Evolutionary conservation across 1,284 basidiomycete species (phyloP).

Genomic region (Fistulina hepatica): DNA sequence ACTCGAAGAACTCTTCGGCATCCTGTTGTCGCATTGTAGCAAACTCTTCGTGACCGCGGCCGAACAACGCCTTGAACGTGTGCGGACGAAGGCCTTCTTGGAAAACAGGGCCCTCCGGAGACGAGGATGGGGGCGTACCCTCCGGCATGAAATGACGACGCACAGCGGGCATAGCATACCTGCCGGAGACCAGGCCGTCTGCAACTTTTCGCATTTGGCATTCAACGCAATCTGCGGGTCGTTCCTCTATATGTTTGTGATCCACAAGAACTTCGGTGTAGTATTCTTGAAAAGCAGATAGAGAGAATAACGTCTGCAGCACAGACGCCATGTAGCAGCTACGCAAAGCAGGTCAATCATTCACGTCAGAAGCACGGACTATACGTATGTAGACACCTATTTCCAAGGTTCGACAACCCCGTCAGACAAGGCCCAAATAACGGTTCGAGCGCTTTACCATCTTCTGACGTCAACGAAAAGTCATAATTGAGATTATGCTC

Average conservation of each 20-base stretch:
- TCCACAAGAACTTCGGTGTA: constrained; percentile 47
- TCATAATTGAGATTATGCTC: constrained; percentile 95
- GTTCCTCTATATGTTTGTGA: constrained; percentile 44
- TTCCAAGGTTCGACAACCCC: constrained; percentile 88
- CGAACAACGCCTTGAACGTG: constrained; percentile 84
- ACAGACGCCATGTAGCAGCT: constrained; percentile 98
- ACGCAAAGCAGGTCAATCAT: background rate
- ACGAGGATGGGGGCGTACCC: background rate
- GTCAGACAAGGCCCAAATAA: constrained; percentile 85
- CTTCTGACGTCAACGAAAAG: constrained; percentile 87
- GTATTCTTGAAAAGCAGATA: constrained; percentile 67
- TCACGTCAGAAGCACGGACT: background rate
- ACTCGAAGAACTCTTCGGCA: constrained; percentile 88
- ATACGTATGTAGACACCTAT: constrained; percentile 44
- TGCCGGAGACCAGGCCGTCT: constrained; percentile 87
- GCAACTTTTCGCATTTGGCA: constrained; percentile 93
- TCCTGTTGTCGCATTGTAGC: constrained; percentile 97
- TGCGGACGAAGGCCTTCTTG: constrained; percentile 81
- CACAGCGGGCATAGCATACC: constrained; percentile 71
- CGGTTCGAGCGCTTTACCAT: constrained; percentile 81
- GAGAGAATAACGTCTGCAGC: constrained; percentile 78
- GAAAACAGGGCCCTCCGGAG: constrained; percentile 44
- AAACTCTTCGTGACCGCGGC: constrained; percentile 91
- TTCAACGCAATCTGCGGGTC: constrained; percentile 82
- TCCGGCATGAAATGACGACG: constrained; percentile 12